Percentiles rank a stretch among this genome's conserved stretches.
phyloP scores from a whole-genome alignment of 2,329 filamentous ascomycete species.

The Colletotrichum tofieldiae region DNA sequence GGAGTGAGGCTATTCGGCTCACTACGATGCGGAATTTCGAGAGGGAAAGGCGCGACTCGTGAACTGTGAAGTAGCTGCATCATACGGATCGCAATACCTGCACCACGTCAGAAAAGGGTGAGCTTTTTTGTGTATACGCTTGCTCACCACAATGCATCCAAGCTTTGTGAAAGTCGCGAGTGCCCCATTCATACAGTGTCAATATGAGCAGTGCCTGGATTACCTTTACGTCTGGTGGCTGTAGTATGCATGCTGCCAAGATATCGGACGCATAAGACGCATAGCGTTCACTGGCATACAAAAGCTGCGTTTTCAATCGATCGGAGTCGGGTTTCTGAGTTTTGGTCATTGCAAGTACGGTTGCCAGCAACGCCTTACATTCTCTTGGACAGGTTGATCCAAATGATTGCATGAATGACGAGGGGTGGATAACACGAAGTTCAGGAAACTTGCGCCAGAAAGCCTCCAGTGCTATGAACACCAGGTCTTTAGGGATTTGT shows the following conservation, averaged over 20 bases:
- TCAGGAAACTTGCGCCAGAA: constrained; percentile 56
- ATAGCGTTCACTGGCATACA: constrained; percentile 53
- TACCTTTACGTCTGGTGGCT: constrained; percentile 51
- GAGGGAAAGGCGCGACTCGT: constrained; percentile 48
- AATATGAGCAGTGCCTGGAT: constrained; percentile 59
- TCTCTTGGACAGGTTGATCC: constrained; percentile 45
- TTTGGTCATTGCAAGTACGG: constrained; percentile 51
- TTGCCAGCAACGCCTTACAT: constrained; percentile 50
- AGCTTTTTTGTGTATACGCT: background rate
- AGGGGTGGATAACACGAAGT: constrained; percentile 52
- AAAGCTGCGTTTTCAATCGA: constrained; percentile 48
- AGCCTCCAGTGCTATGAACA: constrained; percentile 52
- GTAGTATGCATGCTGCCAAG: constrained; percentile 48
- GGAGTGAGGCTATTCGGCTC: constrained; percentile 46
- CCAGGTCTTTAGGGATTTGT: constrained; percentile 46
- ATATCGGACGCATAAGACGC: constrained; percentile 49
- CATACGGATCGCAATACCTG: constrained; percentile 56
- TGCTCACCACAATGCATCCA: constrained; percentile 58
- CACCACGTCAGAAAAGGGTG: background rate
- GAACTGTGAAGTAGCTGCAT: constrained; percentile 55
- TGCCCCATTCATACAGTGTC: constrained; percentile 60
- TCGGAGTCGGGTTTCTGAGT: constrained; percentile 52
- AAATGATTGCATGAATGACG: constrained; percentile 50
- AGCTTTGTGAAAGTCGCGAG: constrained; percentile 58
- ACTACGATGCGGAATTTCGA: constrained; percentile 45